Evolutionary conservation across 2,329 filamentous ascomycete species (phyloP), one percentile per base, ranked within the genome.

Genomic region (Penicillium rolfsii): DNA sequence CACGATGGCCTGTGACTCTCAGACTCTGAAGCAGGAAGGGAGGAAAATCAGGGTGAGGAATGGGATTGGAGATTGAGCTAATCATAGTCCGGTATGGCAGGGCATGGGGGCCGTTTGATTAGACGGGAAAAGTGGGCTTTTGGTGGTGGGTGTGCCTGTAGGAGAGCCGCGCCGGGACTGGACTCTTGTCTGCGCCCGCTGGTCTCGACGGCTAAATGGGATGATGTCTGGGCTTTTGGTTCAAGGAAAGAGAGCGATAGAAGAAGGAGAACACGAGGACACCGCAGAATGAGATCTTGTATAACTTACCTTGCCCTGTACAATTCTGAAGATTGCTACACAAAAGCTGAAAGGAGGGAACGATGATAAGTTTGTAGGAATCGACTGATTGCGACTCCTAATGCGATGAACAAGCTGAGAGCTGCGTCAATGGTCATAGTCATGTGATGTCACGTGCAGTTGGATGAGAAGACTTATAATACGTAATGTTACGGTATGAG

Each of bases 1-100:
- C 62, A 71, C 63, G 66, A 72, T 73, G 71, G 70, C 66, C 69
- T 73, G 71, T 71, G 62, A 64, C 22, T 50, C 61, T 67, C 60
- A 55, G 57, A 30, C 28, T 33, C 30, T 33, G 30, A 33, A 63
- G 60, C 61, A 63, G 61, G 60, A 63, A 64, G 57, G 62, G 55
- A 59, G 54, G 52, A 56, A 56, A 60, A 61, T 60, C 57, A 67
- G 59, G 53, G 53, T 55, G 63, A 66, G 52, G 57, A 64, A 64
- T 60, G 63, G 59, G 55, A 54, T 65, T 48, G 36, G 52, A 54
- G 26, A 64, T 64, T 58, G 46, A 59, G 59, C 66, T 54, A 68
- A 68, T 69, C 61, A 68, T 45, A 62, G 40, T 52, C n/a, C 24
- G 33, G 9, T 46, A 38, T 50, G 48, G 41, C 41, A 57, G 53